Evolutionary conservation across 2,329 filamentous ascomycete genomes (phyloP).

Genomic region (Leptographium radiaticola): DNA sequence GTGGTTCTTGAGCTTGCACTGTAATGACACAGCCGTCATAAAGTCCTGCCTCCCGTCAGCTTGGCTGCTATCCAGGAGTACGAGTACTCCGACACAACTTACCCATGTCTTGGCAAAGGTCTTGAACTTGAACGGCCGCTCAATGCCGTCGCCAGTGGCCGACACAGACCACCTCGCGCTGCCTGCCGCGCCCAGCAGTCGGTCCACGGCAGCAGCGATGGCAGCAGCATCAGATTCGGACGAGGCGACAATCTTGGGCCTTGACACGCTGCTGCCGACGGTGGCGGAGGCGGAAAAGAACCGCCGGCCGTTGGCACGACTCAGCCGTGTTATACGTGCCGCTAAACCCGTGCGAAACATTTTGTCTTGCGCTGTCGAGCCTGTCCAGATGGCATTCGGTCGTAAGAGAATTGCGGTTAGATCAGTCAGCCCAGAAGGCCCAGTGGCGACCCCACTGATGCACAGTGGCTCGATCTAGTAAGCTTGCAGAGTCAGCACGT

Average conservation of each 20-base stretch:
- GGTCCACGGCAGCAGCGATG: constrained; percentile 16
- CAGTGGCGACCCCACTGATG: no score
- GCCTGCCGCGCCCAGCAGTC: constrained; percentile 15
- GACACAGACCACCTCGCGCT: constrained; percentile 36
- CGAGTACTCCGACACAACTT: constrained; percentile 14
- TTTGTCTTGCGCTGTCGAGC: background rate
- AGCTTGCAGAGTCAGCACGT: no score
- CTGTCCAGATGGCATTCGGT: no score
- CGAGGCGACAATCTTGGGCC: constrained; percentile 4
- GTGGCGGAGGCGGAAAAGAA: background rate
- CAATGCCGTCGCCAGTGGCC: constrained; percentile 37
- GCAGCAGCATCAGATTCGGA: background rate
- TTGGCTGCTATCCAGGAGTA: background rate
- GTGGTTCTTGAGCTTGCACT: constrained; percentile 56
- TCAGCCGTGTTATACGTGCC: background rate
- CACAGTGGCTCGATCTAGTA: no score
- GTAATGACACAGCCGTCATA: constrained; percentile 57
- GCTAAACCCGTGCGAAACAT: background rate
- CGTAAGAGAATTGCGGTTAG: no score
- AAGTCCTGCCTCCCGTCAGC: constrained; percentile 42
- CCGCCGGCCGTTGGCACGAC: background rate
- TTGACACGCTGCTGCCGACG: background rate
- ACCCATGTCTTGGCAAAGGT: constrained; percentile 55
- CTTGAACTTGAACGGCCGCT: constrained; percentile 50
- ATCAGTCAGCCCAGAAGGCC: no score